Evolutionary conservation across 345 rosid genomes (phyloP).

Genomic region (Passiflora organensis): DNA sequence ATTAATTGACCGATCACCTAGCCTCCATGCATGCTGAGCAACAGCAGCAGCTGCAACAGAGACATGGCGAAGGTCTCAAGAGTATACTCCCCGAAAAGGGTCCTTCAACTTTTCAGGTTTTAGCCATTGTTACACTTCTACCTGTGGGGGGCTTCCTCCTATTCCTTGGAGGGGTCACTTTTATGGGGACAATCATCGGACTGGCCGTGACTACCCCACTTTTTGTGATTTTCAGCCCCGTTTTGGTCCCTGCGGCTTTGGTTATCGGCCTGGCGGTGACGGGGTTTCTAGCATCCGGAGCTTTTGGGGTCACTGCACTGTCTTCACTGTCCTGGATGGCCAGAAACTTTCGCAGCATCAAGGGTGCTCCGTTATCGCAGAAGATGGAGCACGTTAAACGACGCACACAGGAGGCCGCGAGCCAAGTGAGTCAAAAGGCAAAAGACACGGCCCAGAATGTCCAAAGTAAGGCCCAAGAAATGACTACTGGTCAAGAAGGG

Average conservation of each 20-base stretch:
- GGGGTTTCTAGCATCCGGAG: conserved; percentile 62
- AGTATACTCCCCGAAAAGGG: conserved; percentile 4
- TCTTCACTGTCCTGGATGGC: conserved; percentile 58
- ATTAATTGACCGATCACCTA: no score
- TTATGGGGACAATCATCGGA: conserved; percentile 60
- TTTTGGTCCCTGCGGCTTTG: conserved; percentile 66
- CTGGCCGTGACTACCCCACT: conserved; percentile 53
- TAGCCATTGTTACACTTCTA: conserved; percentile 44
- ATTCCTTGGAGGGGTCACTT: conserved; percentile 55
- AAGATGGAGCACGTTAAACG: conserved; percentile 48
- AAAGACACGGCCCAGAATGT: conserved; percentile 58
- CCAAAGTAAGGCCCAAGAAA: conserved; percentile 53
- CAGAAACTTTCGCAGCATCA: conserved; percentile 25
- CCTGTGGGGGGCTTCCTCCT: conserved; percentile 64
- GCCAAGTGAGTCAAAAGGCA: conserved; percentile 54
- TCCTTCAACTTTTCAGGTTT: conserved; percentile 36
- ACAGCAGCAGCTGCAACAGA: not conserved
- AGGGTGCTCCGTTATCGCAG: conserved; percentile 32
- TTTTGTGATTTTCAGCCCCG: conserved; percentile 69
- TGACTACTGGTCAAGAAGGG: not conserved
- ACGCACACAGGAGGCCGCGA: conserved; percentile 37
- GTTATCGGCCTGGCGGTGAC: conserved; percentile 46
- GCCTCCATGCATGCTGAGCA: not conserved
- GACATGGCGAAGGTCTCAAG: not conserved
- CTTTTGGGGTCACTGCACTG: conserved; percentile 64